These are phyloP conservation scores for Thamnidium elegans DNA, from an alignment of 192 early-diverging fungal species.

Conservation along the genomic window DNA sequence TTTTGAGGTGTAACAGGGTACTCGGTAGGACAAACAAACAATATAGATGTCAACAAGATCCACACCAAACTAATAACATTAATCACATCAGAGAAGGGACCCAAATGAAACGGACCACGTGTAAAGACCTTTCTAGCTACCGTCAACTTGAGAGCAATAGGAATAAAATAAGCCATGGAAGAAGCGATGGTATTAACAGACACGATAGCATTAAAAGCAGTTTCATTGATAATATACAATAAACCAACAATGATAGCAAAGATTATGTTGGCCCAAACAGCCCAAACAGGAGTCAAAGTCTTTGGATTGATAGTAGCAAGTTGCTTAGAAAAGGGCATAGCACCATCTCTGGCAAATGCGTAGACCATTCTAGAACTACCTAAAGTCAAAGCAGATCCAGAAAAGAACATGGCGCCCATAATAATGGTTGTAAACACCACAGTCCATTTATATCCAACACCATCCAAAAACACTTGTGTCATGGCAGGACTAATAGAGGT, in stretches of 20 bases:
- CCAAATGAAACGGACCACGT: slow-evolving; percentile 47
- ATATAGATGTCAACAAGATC: slow-evolving; percentile 35
- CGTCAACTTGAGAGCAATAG: slow-evolving; percentile 44
- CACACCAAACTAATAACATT: slow-evolving; percentile 33
- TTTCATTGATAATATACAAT: slow-evolving; percentile 42
- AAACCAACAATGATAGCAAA: slow-evolving; percentile 46
- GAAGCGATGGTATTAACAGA: slow-evolving; percentile 55
- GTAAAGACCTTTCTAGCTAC: slow-evolving; percentile 41
- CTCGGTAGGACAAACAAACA: slow-evolving; percentile 44
- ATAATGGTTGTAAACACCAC: slow-evolving; percentile 44
- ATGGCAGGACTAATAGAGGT: slow-evolving; percentile 31
- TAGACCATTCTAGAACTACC: slow-evolving; percentile 53
- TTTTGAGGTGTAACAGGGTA: slow-evolving; percentile 43
- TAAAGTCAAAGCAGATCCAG: slow-evolving; percentile 43
- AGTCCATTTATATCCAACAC: slow-evolving; percentile 42
- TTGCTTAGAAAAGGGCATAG: slow-evolving; percentile 39
- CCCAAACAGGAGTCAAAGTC: slow-evolving; percentile 39
- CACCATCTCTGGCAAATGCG: slow-evolving; percentile 51
- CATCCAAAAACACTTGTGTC: slow-evolving; percentile 44
- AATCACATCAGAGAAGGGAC: slow-evolving; percentile 39
- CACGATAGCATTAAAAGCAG: slow-evolving; percentile 48
- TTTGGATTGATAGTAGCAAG: slow-evolving; percentile 36
- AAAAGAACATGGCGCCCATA: slow-evolving; percentile 49
- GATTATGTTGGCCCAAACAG: slow-evolving; percentile 46
- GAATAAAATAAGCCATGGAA: slow-evolving; percentile 47